Evolutionary conservation across 163 green algal genomes (phyloP).

Genomic region (Volvox carteri): DNA sequence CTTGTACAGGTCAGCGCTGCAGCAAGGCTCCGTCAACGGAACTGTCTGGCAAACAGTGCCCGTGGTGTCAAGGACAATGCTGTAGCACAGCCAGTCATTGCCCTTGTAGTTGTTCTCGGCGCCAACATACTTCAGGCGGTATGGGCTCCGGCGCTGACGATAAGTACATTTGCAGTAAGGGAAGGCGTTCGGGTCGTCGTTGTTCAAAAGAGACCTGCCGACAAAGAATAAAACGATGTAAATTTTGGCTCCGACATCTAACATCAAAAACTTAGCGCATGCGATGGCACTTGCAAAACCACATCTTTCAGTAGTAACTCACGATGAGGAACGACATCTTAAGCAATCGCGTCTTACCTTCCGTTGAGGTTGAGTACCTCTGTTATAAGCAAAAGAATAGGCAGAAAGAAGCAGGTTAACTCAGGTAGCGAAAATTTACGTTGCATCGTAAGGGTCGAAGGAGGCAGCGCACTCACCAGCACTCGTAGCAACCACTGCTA

Average conservation of each 20-base stretch:
- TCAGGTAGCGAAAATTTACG: background rate
- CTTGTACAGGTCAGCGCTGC: conserved; percentile 22
- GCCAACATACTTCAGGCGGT: background rate
- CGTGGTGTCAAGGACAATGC: background rate
- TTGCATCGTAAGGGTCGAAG: background rate
- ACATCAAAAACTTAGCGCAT: too few relatives aligned
- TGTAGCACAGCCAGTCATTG: conserved; percentile 44
- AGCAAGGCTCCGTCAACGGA: conserved; percentile 2
- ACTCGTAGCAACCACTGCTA: background rate
- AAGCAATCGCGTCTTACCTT: background rate
- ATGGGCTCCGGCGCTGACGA: background rate
- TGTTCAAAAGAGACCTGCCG: conserved; percentile 30
- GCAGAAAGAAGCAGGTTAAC: background rate
- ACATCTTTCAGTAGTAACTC: background rate
- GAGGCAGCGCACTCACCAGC: conserved; percentile 28
- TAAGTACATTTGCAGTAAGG: conserved; percentile 37
- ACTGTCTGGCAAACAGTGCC: background rate
- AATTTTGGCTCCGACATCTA: too few relatives aligned
- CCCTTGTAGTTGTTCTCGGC: background rate
- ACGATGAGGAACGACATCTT: background rate
- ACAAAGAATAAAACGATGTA: background rate
- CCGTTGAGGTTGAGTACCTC: background rate
- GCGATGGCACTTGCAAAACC: too few relatives aligned
- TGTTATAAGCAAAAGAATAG: background rate
- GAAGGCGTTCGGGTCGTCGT: conserved; percentile 16